Evolutionary conservation across 257 asterid species (phyloP).

Genomic region (Solanum lycopersicoides): DNA sequence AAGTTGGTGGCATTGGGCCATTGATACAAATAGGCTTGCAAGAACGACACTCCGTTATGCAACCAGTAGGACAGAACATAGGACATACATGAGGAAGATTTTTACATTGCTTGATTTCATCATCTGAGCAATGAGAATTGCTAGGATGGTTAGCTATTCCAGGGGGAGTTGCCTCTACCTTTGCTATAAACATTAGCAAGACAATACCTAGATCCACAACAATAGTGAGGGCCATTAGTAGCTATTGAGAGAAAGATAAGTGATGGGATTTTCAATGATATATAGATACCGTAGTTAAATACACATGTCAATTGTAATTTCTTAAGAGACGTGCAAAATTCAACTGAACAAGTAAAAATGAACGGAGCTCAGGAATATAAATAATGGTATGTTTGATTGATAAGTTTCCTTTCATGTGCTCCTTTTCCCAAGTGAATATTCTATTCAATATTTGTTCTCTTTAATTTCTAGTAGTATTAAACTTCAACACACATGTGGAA

Average conservation of each 20-base stretch:
- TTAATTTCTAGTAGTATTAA: not conserved
- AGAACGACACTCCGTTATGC: constrained; percentile 28
- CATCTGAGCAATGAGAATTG: constrained; percentile 25
- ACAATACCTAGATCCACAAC: not conserved
- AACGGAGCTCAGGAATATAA: no score
- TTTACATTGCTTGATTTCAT: constrained; percentile 27
- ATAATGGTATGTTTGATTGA: not conserved
- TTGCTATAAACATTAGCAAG: not conserved
- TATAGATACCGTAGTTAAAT: not conserved
- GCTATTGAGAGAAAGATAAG: not conserved
- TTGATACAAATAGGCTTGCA: constrained; percentile 29
- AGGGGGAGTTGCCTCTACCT: constrained; percentile 19
- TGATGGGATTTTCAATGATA: not conserved
- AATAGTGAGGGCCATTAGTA: not conserved
- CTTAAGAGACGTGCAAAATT: not conserved
- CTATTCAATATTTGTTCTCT: not conserved
- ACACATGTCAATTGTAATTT: not conserved
- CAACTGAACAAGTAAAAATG: not conserved
- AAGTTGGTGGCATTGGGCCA: constrained; percentile 1
- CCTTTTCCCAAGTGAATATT: not conserved
- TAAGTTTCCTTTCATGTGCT: not conserved
- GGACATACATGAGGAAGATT: constrained; percentile 47
- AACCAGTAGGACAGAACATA: constrained; percentile 33
- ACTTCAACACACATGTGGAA: not conserved
- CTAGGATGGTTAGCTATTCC: constrained; percentile 35